Evolutionary conservation across 2,329 filamentous ascomycete species (phyloP).

Genomic region (Aspergillus sp.): DNA sequence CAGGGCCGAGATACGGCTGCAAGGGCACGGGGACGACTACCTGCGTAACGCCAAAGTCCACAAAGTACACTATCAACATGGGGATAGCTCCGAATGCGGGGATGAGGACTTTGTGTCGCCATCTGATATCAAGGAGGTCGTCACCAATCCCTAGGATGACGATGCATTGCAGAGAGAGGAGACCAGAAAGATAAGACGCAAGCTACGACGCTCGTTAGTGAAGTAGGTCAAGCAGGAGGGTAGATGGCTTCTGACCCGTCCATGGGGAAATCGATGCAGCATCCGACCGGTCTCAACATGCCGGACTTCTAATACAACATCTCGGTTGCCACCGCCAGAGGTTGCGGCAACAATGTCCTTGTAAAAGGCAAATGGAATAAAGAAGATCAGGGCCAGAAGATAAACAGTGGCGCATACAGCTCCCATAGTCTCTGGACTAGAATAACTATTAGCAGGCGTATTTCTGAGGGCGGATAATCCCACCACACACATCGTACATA

Average conservation of each 20-base stretch:
- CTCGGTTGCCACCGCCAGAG: conserved; percentile 86
- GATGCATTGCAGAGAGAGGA: conserved; percentile 87
- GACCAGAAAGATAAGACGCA: conserved; percentile 89
- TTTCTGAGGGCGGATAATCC: not conserved
- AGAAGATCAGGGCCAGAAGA: conserved; percentile 80
- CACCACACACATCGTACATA: conserved; percentile 37
- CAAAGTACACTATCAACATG: conserved; percentile 94
- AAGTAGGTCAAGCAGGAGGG: not conserved
- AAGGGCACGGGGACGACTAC: conserved; percentile 87
- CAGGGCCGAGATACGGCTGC: conserved; percentile 76
- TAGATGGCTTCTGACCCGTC: conserved; percentile 62
- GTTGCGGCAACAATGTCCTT: conserved; percentile 96
- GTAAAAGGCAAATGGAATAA: conserved; percentile 96
- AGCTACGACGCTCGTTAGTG: conserved; percentile 54
- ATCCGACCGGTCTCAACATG: conserved; percentile 79
- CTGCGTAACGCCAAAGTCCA: conserved; percentile 95
- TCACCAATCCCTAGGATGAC: conserved; percentile 90
- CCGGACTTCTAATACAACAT: conserved; percentile 72
- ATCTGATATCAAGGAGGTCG: conserved; percentile 96
- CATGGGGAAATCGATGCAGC: conserved; percentile 88
- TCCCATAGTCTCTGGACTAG: conserved; percentile 89
- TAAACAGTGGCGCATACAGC: conserved; percentile 91
- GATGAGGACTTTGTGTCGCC: conserved; percentile 98
- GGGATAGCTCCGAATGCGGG: conserved; percentile 91
- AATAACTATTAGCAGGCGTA: conserved; percentile 9